phyloP scores from a whole-genome alignment of 495 filamentous ascomycete species.

The Astrocystis sublimbata region DNA sequence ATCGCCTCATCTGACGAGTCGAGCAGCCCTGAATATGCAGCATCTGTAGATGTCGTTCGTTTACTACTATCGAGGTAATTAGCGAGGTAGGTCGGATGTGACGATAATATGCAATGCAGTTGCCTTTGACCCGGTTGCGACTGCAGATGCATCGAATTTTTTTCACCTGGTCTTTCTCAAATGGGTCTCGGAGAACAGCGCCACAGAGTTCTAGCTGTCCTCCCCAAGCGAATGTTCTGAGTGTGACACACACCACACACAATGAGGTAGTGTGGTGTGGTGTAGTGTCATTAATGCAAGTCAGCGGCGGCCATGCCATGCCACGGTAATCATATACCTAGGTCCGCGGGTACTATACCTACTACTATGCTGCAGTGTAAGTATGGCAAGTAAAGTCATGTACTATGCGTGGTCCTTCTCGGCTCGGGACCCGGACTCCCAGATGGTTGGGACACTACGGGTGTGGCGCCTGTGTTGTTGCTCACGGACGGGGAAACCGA shows the following conservation, averaged over 20 bases:
- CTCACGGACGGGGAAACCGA: conserved; percentile 14
- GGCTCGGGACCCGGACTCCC: too few species aligned
- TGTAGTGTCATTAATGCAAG: neutral
- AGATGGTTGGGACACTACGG: conserved; percentile 10
- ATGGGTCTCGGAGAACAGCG: neutral
- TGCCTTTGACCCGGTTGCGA: neutral
- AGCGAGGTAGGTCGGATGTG: neutral
- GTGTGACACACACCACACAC: too few species aligned
- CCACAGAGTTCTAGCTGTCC: neutral
- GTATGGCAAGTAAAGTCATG: neutral
- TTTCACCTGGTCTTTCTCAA: neutral
- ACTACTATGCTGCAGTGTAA: neutral
- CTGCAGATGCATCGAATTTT: neutral
- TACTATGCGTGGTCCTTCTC: conserved; percentile 18
- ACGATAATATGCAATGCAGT: conserved; percentile 6
- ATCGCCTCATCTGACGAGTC: conserved; percentile 16
- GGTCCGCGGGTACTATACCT: neutral
- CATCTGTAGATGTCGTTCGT: too few species aligned
- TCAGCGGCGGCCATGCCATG: neutral
- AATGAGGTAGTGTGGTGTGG: too few species aligned
- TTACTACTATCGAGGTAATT: neutral
- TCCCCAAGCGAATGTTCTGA: too few species aligned
- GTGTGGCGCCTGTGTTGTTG: conserved; percentile 15
- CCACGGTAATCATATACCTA: too few species aligned
- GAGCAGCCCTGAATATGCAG: neutral